Conservation (phyloP, 2,329 filamentous ascomycete species). For the Stagonosporopsis rhizophila region DNA sequence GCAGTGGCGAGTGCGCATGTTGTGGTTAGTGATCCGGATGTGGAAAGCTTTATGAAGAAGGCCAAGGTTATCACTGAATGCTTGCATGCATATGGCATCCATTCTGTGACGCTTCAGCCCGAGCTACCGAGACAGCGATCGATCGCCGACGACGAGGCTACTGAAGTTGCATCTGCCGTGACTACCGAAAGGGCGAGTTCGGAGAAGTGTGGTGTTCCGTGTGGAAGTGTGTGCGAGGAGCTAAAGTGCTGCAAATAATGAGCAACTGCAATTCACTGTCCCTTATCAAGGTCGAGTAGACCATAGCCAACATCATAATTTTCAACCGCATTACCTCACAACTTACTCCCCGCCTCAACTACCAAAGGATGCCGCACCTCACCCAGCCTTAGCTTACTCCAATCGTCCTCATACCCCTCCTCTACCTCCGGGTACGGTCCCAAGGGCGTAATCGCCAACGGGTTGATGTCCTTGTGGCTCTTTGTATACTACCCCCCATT, state of each 20-base stretch:
- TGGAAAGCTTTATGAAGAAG: constrained; percentile 66
- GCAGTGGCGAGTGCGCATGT: constrained; percentile 74
- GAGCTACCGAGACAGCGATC: constrained; percentile 52
- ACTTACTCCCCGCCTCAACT: constrained; percentile 39
- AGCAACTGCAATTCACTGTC: background rate
- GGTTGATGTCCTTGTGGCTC: constrained; percentile 66
- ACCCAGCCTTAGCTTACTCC: constrained; percentile 57
- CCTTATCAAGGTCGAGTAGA: background rate
- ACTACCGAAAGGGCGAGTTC: constrained; percentile 33
- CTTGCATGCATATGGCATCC: constrained; percentile 75
- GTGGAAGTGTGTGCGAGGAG: constrained; percentile 59
- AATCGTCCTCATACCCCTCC: constrained; percentile 58
- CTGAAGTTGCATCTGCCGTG: constrained; percentile 5
- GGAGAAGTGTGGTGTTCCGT: constrained; percentile 60
- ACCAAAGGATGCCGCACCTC: constrained; percentile 54
- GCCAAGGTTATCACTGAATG: constrained; percentile 71
- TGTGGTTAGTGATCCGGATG: constrained; percentile 64
- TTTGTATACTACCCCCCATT: constrained; percentile 59
- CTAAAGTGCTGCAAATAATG: constrained; percentile 55
- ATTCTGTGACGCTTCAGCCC: constrained; percentile 74
- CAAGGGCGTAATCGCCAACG: constrained; percentile 66
- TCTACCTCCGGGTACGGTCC: constrained; percentile 68
- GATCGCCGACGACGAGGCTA: constrained; percentile 4
- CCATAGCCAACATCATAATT: background rate
- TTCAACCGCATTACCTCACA: constrained; percentile 16